Base-by-base conservation (phyloP, 257 asterid genomes). In the Coffea canephora region DNA sequence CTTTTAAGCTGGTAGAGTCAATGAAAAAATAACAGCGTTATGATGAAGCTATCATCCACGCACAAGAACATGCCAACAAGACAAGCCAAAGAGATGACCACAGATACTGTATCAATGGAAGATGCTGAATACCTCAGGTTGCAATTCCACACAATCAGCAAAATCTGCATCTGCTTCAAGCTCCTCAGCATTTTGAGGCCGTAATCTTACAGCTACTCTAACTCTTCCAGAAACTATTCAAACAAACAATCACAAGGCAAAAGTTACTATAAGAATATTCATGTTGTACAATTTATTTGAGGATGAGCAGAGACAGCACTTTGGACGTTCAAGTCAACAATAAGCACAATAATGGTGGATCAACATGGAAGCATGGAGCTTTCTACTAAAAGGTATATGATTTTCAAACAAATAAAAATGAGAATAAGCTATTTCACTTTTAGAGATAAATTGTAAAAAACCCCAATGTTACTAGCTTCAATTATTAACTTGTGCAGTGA, bases 71-170 rank as follows among this genome's bases (percentile, higher is more conserved):
- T 78, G 72, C 45, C 23, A 69, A 70, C 21, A 77, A 71, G 79
- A 72, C 71, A 77, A 80, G 64, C 9, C 48, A 72, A 55, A 9
- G 15, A 69, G 21, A 34, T 49, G 77, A 74, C 66, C 69, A 54
- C 49, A 18, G 1, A 27, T 23, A 73, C 48, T 70, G 50, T 73
- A 27, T 59, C 27, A 46, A 74, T 64, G 73, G 62, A 21, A 14
- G 49, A 70, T 39, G 61, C 34, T 54, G 71, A 59, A 71, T 59
- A 94, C 99, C 97, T 94, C 98, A 5, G 99, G 97, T 87, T 96
- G 99, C 83, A 92, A 77, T 84, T 96, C 99, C 82, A 96, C 97
- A 78, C 99, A 96, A 87, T 96, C 99, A 86, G 98, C 98, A 89
- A 96, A 96, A 89, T 96, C 99, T 83, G 98, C 97, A 91, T 96